Evolutionary conservation across 495 filamentous ascomycete genomes (phyloP).

Genomic region (Hypoxylon perforatum): DNA sequence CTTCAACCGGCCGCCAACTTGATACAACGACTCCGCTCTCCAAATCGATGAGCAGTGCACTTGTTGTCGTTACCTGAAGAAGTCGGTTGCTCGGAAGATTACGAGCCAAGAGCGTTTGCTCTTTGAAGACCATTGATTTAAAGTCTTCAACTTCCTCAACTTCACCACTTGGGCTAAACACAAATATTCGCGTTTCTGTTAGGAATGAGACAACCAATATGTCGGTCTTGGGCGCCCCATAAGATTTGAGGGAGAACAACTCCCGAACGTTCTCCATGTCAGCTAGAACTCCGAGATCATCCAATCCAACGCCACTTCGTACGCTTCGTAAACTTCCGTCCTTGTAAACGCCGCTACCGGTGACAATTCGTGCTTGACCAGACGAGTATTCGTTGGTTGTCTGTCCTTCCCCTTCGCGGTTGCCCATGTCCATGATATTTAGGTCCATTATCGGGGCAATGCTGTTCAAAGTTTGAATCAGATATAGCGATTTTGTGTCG

Average conservation of each 20-base stretch:
- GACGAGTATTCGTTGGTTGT: conserved; percentile 89
- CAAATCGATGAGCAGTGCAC: conserved; percentile 70
- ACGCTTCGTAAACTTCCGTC: conserved; percentile 89
- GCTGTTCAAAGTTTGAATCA: conserved; percentile 83
- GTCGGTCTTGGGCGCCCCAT: conserved; percentile 63
- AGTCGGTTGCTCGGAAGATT: conserved; percentile 71
- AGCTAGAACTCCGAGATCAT: conserved; percentile 84
- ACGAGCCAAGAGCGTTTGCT: conserved; percentile 76
- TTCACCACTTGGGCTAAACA: conserved; percentile 77
- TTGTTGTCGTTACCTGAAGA: conserved; percentile 79
- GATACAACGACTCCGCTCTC: conserved; percentile 75
- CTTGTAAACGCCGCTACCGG: conserved; percentile 86
- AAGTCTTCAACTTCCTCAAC: conserved; percentile 86
- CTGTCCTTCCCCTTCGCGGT: conserved; percentile 74
- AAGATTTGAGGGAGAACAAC: conserved; percentile 67
- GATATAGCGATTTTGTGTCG: conserved; percentile 55
- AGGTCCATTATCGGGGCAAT: conserved; percentile 94
- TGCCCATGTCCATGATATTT: conserved; percentile 93
- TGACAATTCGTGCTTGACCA: conserved; percentile 92
- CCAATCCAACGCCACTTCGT: conserved; percentile 91
- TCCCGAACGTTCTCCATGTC: conserved; percentile 81
- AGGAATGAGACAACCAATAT: conserved; percentile 83
- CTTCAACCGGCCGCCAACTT: conserved; percentile 71
- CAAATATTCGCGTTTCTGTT: conserved; percentile 84
- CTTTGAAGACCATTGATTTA: conserved; percentile 72